Evolutionary conservation across 2,329 filamentous ascomycete species (phyloP).

Genomic region (Alternaria solani): DNA sequence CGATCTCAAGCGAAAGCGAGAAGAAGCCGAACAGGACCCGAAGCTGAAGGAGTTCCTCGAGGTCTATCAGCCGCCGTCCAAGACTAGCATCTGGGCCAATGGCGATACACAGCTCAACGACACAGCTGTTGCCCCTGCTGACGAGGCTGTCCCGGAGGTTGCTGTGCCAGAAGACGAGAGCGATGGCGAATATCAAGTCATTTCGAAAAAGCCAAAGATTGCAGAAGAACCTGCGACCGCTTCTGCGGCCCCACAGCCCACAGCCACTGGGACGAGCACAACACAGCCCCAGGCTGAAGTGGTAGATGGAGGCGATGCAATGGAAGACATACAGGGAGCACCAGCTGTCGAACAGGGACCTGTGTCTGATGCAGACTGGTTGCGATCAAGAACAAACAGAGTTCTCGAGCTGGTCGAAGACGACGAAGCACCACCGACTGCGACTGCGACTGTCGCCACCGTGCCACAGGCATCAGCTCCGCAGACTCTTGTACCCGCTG

Average conservation of each 20-base stretch:
- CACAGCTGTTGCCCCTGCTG: conserved; percentile 20
- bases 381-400: conserved; percentile 86
- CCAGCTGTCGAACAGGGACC: conserved; percentile 48
- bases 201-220: conserved; percentile 58
- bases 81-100: conserved; percentile 70
- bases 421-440: conserved; percentile 59
- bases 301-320: conserved; percentile 26
- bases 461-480: conserved; percentile 2
- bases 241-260: conserved; percentile 13
- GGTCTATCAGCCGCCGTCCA: conserved; percentile 76
- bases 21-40: conserved; percentile 67
- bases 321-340: conserved; percentile 24
- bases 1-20: conserved; percentile 73
- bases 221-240: conserved; percentile 8
- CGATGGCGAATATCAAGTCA: conserved; percentile 78
- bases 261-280: background rate
- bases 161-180: conserved; percentile 61
- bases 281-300: background rate
- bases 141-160: conserved; percentile 30
- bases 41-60: conserved; percentile 88
- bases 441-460: background rate
- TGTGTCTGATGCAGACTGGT: conserved; percentile 86
- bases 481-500: conserved; percentile 19
- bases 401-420: conserved; percentile 85
- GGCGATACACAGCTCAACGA: conserved; percentile 52